Conservation (phyloP, 129 eudicot species). For the Arctium lappa region DNA sequence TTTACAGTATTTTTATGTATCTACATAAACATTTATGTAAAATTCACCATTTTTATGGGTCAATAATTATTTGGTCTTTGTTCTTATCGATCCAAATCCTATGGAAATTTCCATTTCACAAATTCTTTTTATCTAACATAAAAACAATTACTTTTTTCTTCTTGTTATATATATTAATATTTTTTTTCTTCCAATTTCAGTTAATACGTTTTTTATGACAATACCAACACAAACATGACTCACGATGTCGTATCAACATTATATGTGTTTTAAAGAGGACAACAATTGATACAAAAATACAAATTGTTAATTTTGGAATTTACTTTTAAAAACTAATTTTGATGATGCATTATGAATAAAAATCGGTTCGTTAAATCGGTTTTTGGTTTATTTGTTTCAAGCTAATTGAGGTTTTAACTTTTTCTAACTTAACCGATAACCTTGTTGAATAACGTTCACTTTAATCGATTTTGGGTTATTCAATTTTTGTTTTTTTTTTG, state of each 20-base stretch:
- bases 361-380: background rate
- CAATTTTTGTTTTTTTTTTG: background rate
- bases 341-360: background rate
- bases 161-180: background rate
- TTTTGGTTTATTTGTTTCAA: background rate
- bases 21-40: background rate
- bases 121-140: background rate
- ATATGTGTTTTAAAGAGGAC: background rate
- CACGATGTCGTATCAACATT: background rate
- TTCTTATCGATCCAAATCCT: background rate
- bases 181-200: background rate
- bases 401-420: background rate
- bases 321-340: background rate
- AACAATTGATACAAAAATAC: background rate
- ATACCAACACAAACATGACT: background rate
- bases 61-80: background rate
- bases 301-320: background rate
- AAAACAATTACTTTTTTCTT: background rate
- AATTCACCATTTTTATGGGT: background rate
- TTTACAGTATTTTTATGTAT: background rate
- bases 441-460: background rate
- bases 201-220: background rate
- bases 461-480: background rate
- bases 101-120: background rate
- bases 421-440: background rate